Base-by-base conservation (phyloP, 129 eudicot species). In the Tagetes erecta region DNA sequence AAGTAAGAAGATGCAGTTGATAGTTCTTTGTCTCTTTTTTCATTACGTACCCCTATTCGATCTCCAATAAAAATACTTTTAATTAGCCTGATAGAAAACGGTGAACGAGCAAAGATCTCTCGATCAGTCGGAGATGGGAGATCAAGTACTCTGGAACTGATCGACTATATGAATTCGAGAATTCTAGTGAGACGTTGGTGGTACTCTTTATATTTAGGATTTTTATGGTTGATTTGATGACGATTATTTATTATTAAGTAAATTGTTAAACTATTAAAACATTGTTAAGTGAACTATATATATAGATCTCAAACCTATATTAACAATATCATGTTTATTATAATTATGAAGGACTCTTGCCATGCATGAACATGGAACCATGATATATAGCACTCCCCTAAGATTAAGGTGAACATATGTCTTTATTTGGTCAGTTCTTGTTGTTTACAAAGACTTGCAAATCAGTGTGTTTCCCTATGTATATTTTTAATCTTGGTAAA, bases 181-280 rank as follows among this genome's bases (percentile, higher is more conserved):
- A 79, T 85, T 85, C 86, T 85, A 81, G 89, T 85, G 84, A 85
- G 89, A 85, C 82, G 63, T 82, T 81, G 84, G 60, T 84, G 88
- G 88, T 84, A 84, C 85, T 84, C 81, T 67, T 66, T 80, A 80
- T 37, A 35, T 56, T 81, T 81, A 81, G 81, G 81, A 75, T 20
- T 76, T 81, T 60, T 68, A 59, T 8, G 83, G 57, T 73, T 67
- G 36, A 45, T 68, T 55, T 49, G 40, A 68, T 20, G 62, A 46
- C 27, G 27, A 20, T 70, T n/a, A n/a, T n/a, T n/a, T n/a, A n/a
- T n/a, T n/a, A n/a, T n/a, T n/a, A n/a, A n/a, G n/a, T n/a, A 20
- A 20, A 20, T 20, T 20, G 27, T 20, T 20, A 20, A 20, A 20
- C 27, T 0, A 20, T 20, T 20, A 20, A 20, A 20, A 20, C 0